A percentile compares a stretch with the other conserved stretches of the same genome.
These are phyloP conservation scores for Theileria annulata DNA, from an alignment of 169 alveolate genomes.

Conservation along the genomic window DNA sequence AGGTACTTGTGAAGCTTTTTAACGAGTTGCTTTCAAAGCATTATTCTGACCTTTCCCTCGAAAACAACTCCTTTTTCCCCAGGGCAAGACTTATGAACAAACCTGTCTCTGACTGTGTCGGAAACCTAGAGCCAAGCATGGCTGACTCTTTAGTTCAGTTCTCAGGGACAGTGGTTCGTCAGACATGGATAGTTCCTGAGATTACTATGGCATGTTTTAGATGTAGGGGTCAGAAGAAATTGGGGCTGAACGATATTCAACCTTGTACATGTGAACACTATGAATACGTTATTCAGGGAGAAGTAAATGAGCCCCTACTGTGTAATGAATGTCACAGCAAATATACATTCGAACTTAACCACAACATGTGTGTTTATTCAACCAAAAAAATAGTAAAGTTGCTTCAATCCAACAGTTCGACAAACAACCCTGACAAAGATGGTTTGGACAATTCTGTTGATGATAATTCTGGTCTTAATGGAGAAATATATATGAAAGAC, in stretches of 20 bases:
- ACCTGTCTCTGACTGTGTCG: conserved; percentile 67
- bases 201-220: conserved; percentile 96
- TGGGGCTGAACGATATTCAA: conserved; percentile 75
- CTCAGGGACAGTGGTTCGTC: conserved; percentile 94
- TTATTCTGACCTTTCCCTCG: conserved; percentile 7
- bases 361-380: conserved; percentile 91
- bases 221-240: conserved; percentile 88
- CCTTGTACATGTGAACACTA: conserved; percentile 86
- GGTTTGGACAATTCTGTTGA: background rate
- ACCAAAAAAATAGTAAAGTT: conserved; percentile 93
- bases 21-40: conserved; percentile 69
- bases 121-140: conserved; percentile 79
- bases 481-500: conserved; percentile 25
- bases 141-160: conserved; percentile 88
- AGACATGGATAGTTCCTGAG: conserved; percentile 95
- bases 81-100: conserved; percentile 76
- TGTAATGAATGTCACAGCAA: conserved; percentile 91
- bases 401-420: conserved; percentile 93
- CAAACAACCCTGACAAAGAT: conserved; percentile 77
- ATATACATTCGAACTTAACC: conserved; percentile 90
- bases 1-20: conserved; percentile 81
- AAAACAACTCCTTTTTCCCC: conserved; percentile 59
- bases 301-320: conserved; percentile 92
- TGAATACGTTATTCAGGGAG: conserved; percentile 89
- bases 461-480: conserved; percentile 5